Conservation (phyloP, 371 early-diverging fungal species). For the Massospora cicadina region DNA sequence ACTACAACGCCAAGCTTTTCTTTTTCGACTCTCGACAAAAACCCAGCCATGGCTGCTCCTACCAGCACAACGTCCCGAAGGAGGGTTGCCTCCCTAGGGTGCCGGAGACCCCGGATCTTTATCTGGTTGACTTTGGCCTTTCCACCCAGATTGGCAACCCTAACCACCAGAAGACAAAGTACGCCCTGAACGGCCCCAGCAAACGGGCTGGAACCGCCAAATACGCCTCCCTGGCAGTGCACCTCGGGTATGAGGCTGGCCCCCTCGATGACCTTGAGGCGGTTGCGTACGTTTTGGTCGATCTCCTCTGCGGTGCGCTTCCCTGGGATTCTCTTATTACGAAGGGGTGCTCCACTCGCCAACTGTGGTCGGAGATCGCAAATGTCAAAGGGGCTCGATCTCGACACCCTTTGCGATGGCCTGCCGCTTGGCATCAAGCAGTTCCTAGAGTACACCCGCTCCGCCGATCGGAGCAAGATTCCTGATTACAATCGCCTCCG, state of each 20-base stretch:
- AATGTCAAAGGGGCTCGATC: not conserved
- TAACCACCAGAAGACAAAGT: no score
- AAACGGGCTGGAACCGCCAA: slow-evolving; percentile 38
- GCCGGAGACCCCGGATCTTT: slow-evolving; percentile 20
- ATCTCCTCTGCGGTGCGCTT: slow-evolving; percentile 29
- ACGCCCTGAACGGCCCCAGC: no score
- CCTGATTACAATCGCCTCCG: not conserved
- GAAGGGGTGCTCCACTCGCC: not conserved
- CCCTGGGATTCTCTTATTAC: slow-evolving; percentile 31
- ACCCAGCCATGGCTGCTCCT: not conserved
- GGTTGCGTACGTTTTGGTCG: slow-evolving; percentile 33
- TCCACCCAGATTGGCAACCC: slow-evolving; percentile 19
- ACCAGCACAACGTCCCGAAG: not conserved
- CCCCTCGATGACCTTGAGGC: slow-evolving; percentile 35
- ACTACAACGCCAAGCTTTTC: not conserved
- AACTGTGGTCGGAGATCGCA: not conserved
- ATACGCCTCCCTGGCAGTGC: slow-evolving; percentile 39
- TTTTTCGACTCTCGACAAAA: not conserved
- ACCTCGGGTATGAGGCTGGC: slow-evolving; percentile 23
- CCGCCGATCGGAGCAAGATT: not conserved
- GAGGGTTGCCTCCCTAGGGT: not conserved
- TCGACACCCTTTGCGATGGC: not conserved
- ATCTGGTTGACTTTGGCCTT: slow-evolving; percentile 34
- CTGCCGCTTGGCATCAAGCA: not conserved
- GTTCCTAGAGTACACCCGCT: not conserved